Base-by-base conservation (phyloP, 331 rosid species). In the Stylosanthes scabra region DNA sequence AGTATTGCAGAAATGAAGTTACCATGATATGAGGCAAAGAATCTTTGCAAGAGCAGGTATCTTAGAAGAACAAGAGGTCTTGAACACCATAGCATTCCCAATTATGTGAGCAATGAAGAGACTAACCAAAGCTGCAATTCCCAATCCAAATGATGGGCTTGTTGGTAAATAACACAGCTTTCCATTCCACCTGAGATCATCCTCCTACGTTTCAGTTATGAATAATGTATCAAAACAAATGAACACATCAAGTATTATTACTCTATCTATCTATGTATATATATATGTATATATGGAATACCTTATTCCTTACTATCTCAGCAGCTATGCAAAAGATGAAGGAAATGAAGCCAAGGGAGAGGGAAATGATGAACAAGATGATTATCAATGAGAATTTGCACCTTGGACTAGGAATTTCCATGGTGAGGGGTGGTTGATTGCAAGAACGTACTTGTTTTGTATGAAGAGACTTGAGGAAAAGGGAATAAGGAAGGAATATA, bases 11-110 rank as follows among this genome's bases (percentile, higher is more conserved):
- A 63, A 73, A 20, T 77, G 12, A 25, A 80, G 88, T 52, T 71
- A 91, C 97, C 95, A 91, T 66, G 97, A 87, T 58, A 88, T 44
- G 25, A 64, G 59, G 47, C 78, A 44, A 60, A 88, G 90, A 78
- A 70, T 11, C 78, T 67, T 78, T 15, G 80, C 78, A 66, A 69
- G 7, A n/a, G 12, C 7, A 28, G 84, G 81, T 9, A 37, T 67
- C 72, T 77, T 88, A 49, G 58, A 54, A 13, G 61, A 69, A 15
- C 69, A 80, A 10, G 80, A 63, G 20, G 49, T 57, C 31, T 57
- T 63, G 74, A 81, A 66, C 13, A 84, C 16, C 34, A 78, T 47
- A 44, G 74, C 73, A 82, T 81, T 91, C 10, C 82, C 91, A 13
- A 82, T 52, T 31, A 83, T 63, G 67, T 86, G 92, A 20, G 97